Base-by-base conservation (phyloP, 331 rosid genomes). In the Quercus lobata region DNA sequence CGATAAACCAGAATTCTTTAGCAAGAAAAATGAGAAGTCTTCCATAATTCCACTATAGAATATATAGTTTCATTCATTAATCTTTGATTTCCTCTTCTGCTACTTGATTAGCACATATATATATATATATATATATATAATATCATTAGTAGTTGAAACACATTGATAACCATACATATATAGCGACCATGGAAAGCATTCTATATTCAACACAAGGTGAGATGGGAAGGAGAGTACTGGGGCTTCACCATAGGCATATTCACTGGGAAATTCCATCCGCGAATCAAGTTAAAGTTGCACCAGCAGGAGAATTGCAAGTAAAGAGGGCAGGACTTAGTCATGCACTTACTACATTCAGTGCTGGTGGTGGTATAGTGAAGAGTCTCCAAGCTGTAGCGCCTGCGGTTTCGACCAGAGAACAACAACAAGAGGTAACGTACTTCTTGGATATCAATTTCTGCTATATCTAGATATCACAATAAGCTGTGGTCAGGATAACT, bases 341-440 rank as follows among this genome's bases (percentile, higher is more conserved):
- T 58, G 68, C 69, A 65, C 61, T 82, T 49, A 22, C 79, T 49
- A 22, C 79, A 44, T 81, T 82, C 71, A 32, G 58, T 55, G 29
- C 14, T 37, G 15, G n/a, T 29, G 30, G 25, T 22, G 17, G 60
- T 22, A 27, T 61, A 8, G 72, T 34, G 35, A 81, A 65, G 72
- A 75, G 11, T 72, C 71, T 73, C 70, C 83, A 25, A 32, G 81
- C 80, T 25, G n/a, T 71, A n/a, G 83, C 86, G n/a, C 81, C 70
- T 27, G 77, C 73, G 52, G 78, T 72, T 37, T 79, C 90, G 65
- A 57, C 84, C 68, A 81, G 83, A 58, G 74, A 87, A 84, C 74
- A 80, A 22, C 74, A 85, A 84, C 72, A 80, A 27, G 76, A 85
- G 92, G 93, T 89, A 80, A 54, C 29, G 53, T 27, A 32, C 62